Evolutionary conservation across 2,329 filamentous ascomycete species (phyloP).

Genomic region (Aspergillus ustus): DNA sequence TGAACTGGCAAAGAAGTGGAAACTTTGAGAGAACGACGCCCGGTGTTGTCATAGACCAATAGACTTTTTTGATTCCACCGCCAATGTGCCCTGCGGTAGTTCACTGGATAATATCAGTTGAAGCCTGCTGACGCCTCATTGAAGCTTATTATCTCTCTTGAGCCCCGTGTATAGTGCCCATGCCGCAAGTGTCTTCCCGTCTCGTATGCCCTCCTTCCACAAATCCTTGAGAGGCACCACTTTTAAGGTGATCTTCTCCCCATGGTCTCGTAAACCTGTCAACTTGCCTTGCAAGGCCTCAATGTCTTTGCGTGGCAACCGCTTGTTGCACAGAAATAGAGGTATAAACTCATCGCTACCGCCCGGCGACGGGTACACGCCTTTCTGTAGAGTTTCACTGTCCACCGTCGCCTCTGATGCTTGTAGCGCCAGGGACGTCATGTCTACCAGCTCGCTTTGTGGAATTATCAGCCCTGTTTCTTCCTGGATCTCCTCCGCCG

Average conservation of each 20-base stretch:
- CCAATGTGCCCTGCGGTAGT: not conserved
- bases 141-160: constrained; percentile 52
- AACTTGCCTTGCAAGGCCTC: constrained; percentile 56
- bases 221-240: constrained; percentile 55
- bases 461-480: constrained; percentile 60
- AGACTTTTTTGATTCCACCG: constrained; percentile 1
- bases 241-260: constrained; percentile 64
- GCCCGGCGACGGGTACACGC: constrained; percentile 59
- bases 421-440: constrained; percentile 56
- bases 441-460: constrained; percentile 56
- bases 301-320: constrained; percentile 54
- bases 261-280: constrained; percentile 59
- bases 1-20: constrained; percentile 65
- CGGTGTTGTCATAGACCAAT: constrained; percentile 6
- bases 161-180: constrained; percentile 61
- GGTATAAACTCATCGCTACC: constrained; percentile 65
- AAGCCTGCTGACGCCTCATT: not conserved
- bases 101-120: not conserved
- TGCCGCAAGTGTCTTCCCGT: constrained; percentile 61
- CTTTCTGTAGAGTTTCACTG: constrained; percentile 50
- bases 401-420: constrained; percentile 22
- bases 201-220: constrained; percentile 60
- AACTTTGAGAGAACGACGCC: constrained; percentile 22
- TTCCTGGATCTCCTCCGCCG: constrained; percentile 62
- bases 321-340: constrained; percentile 60